Evolutionary conservation across 2,329 filamentous ascomycete species (phyloP).

Genomic region (Trichoderma sp.): DNA sequence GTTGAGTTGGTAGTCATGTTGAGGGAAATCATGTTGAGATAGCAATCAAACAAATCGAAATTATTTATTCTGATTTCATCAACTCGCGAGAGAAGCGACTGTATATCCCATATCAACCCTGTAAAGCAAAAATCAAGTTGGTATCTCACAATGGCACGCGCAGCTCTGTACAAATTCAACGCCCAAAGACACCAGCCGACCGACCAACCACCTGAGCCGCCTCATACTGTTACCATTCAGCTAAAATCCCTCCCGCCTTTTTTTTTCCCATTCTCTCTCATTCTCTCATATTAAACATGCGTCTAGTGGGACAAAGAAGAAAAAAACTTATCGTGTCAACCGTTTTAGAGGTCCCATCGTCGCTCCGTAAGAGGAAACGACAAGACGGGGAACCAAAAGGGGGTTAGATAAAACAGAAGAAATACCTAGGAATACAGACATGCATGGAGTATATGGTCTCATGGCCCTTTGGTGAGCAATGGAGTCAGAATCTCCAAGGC

Average conservation of each 20-base stretch:
- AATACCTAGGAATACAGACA: background rate
- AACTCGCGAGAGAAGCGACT: background rate
- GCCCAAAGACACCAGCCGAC: slow-evolving; percentile 22
- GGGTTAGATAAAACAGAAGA: no score
- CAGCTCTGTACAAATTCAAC: slow-evolving; percentile 22
- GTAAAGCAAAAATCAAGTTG: slow-evolving; percentile 23
- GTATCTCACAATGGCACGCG: slow-evolving; percentile 27
- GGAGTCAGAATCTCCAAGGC: slow-evolving; percentile 68
- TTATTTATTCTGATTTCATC: background rate
- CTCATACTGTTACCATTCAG: background rate
- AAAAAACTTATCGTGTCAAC: background rate
- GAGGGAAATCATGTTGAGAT: no score
- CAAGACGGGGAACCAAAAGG: background rate
- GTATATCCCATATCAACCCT: background rate
- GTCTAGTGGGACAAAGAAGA: background rate
- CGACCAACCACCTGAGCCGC: background rate
- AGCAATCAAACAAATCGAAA: no score
- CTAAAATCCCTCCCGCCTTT: background rate
- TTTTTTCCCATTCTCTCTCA: background rate
- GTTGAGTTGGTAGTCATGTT: no score
- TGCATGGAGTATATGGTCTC: background rate
- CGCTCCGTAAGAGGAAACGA: no score
- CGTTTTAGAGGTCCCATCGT: background rate
- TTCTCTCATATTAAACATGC: background rate
- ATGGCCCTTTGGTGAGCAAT: slow-evolving; percentile 40